Percentiles rank a stretch among this genome's conserved stretches.
phyloP scores from a whole-genome alignment of 1,139 yeast genomes.

The Kazachstania sp. region DNA sequence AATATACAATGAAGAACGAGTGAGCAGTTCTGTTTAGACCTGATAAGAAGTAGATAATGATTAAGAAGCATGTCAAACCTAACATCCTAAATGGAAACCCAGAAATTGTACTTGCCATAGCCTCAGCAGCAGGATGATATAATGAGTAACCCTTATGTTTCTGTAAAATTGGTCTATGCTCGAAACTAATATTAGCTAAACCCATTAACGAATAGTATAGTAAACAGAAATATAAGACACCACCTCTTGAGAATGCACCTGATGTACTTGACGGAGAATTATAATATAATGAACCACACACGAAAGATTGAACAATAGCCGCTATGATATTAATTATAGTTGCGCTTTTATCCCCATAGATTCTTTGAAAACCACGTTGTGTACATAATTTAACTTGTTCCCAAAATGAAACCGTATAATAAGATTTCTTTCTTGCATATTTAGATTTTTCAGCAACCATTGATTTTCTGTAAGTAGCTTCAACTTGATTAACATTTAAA shows the following conservation, averaged over 20 bases:
- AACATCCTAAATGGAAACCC: slow-evolving; percentile 43
- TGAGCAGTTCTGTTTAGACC: slow-evolving; percentile 45
- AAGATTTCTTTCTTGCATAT: slow-evolving; percentile 35
- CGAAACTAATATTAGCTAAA: slow-evolving; percentile 47
- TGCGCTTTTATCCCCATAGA: slow-evolving; percentile 43
- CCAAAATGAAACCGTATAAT: slow-evolving; percentile 39
- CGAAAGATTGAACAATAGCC: slow-evolving; percentile 43
- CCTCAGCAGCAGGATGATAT: slow-evolving; percentile 54
- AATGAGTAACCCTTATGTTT: slow-evolving; percentile 50
- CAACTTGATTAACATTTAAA: slow-evolving; percentile 37
- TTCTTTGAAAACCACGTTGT: slow-evolving; percentile 43
- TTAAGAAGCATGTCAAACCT: slow-evolving; percentile 37
- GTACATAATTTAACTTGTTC: slow-evolving; percentile 43
- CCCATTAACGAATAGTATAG: slow-evolving; percentile 49
- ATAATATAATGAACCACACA: slow-evolving; percentile 39
- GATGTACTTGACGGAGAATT: slow-evolving; percentile 37
- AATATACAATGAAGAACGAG: slow-evolving; percentile 43
- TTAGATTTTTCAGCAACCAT: slow-evolving; percentile 38
- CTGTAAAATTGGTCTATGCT: slow-evolving; percentile 44
- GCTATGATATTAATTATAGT: slow-evolving; percentile 41
- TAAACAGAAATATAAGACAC: slow-evolving; percentile 45
- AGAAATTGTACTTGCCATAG: slow-evolving; percentile 40
- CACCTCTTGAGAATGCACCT: slow-evolving; percentile 55
- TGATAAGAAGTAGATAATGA: slow-evolving; percentile 45
- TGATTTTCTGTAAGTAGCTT: slow-evolving; percentile 33